Evolutionary conservation across 2,329 filamentous ascomycete genomes (phyloP), one percentile per base, ranked within the genome.

Genomic region (Aspergillus sp.): DNA sequence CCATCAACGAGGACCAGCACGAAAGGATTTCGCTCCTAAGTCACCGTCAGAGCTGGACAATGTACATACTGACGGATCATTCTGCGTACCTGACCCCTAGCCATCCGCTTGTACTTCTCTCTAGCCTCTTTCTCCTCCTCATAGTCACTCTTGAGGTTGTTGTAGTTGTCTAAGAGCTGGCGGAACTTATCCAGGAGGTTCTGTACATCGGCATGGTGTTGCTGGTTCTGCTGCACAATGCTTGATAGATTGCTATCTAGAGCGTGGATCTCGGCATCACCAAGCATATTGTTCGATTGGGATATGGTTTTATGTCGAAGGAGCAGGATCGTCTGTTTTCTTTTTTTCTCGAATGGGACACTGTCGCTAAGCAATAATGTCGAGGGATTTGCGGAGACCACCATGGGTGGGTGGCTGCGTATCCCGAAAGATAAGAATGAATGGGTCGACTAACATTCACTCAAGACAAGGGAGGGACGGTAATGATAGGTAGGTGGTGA

Each of bases 1-100:
- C 85, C 87, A 59, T 89, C 86, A 12, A 89, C 75, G 0, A 89
- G 75, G 6, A 89, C 82, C 2, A 89, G 76, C 1, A 85, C 84
- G 65, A 88, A 89, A 0, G 85, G 82, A 62, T 84, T 84, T 19
- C 82, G 80, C 23, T 84, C 75, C 67, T 80, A 68, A 28, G 67
- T 61, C 8, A 19, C 51, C 30, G 50, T 68, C 32, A 62, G 57
- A 59, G 47, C 48, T 43, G 32, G 17, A 13, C 45, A 38, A 23
- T 5, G 32, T 32, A 36, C 32, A 13, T 36, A 36, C 25, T 45
- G 25, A 17, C 41, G 47, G 32, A 19, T n/a, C 13, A 52, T 36
- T 45, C 32, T 58, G 30, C 66, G 23, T 70, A 73, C 80, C 64
- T 80, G 76, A 12, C 76, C 78, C 55, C 78, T 76, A 5, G 81